Base-by-base conservation (phyloP, 2,329 filamentous ascomycete species). In the Stachybotrys chartarum region DNA sequence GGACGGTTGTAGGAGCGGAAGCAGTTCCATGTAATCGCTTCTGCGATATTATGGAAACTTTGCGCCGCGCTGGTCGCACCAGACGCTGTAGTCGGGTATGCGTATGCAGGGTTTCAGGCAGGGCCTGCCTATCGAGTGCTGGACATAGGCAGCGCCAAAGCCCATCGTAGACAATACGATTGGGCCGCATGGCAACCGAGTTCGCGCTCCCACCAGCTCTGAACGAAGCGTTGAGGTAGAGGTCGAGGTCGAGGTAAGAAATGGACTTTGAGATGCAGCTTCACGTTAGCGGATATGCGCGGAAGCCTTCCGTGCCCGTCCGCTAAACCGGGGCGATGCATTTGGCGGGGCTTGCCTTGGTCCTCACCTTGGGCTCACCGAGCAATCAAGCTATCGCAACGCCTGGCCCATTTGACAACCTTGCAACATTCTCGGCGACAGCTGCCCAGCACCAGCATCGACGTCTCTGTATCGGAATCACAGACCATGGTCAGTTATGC, bases 111-210 rank as follows among this genome's bases (percentile, higher is more conserved):
- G 71, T 64, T 53, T 62, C 71, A 5, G 68, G 67, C 12, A 78
- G 63, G 3, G 69, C 63, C 5, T 62, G 56, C 7, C 69, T 60
- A 61, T 82, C 78, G 56, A 82, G 72, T 8, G 76, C 78, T 12
- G 84, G 84, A 63, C 82, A 86, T 16, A 87, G 71, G 64, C 80
- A 85, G 64, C 80, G 80, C 82, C 83, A 86, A 50, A 88, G 75
- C 57, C 83, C 82, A 66, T 87, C 84, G 42, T 77, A 64, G 2
- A 74, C 66, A 52, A 78, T 61, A 58, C 57, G 57, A 46, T 59
- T 61, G 48, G 63, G 62, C 57, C 65, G 66, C 70, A 72, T 72
- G 12, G 3, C 35, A 42, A 42, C 17, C 35, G 47, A 10, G 7
- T 3, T 11, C 49, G 16, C 6, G 16, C 47, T 35, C 49, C 11